phyloP scores from a whole-genome alignment of 352 stramenopile genomes.

The Pseudoperonospora humuli region DNA sequence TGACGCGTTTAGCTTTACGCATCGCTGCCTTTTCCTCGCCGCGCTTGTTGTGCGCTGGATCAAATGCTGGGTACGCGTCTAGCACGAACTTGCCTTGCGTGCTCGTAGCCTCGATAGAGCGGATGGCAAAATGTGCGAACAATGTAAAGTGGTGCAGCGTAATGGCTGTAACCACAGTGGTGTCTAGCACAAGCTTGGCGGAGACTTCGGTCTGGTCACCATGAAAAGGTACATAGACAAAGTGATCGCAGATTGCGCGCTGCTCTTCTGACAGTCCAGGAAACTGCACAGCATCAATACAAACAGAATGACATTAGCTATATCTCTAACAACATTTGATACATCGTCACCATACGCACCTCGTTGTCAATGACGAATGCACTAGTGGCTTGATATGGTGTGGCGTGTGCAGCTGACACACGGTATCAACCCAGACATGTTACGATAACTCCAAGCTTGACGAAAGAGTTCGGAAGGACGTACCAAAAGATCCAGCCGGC shows the following conservation, averaged over 20 bases:
- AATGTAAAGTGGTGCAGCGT: constrained; percentile 60
- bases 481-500: constrained; percentile 18
- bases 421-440: no score
- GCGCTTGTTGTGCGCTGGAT: constrained; percentile 22
- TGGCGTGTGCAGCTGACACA: constrained; percentile 39
- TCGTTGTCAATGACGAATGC: no score
- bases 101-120: constrained; percentile 47
- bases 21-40: constrained; percentile 33
- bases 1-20: constrained; percentile 39
- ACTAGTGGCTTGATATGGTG: constrained; percentile 1
- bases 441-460: no score
- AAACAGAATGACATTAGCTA: not conserved
- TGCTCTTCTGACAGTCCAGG: constrained; percentile 49
- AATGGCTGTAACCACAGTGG: constrained; percentile 56
- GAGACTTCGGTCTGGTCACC: constrained; percentile 33
- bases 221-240: constrained; percentile 54
- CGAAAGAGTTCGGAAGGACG: constrained; percentile 8
- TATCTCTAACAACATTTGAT: not conserved
- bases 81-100: constrained; percentile 76
- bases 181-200: constrained; percentile 35
- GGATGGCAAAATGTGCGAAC: constrained; percentile 50
- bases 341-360: no score
- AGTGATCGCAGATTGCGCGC: constrained; percentile 53
- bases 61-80: constrained; percentile 47
- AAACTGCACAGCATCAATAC: constrained; percentile 19